A percentile compares a stretch with the other conserved stretches of the same genome.
phyloP scores from a whole-genome alignment of 2,329 filamentous ascomycete genomes.

The Pseudogymnoascus sp. region DNA sequence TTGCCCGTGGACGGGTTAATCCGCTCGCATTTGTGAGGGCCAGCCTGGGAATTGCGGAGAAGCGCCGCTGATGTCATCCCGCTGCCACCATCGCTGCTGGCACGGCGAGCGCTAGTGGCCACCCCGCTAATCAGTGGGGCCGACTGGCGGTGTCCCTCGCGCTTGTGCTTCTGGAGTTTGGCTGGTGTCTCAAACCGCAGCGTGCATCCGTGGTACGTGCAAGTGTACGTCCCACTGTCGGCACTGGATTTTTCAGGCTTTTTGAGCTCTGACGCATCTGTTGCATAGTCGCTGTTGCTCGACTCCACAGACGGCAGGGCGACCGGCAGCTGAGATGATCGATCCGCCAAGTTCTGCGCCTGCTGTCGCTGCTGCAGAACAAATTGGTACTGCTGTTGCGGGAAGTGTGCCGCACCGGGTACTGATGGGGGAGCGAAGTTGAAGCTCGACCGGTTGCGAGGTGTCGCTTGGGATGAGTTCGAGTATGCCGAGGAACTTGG shows the following conservation, averaged over 20 bases:
- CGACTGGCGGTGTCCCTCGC: slow-evolving; percentile 80
- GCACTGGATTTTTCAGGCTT: slow-evolving; percentile 57
- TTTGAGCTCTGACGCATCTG: slow-evolving; percentile 22
- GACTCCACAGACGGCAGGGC: slow-evolving; percentile 34
- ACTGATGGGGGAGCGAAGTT: slow-evolving; percentile 38
- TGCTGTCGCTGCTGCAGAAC: slow-evolving; percentile 21
- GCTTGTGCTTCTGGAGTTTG: slow-evolving; percentile 89
- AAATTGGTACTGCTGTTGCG: slow-evolving; percentile 27
- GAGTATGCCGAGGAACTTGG: slow-evolving; percentile 30
- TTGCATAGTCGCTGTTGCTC: slow-evolving; percentile 30
- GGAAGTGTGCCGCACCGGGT: slow-evolving; percentile 22
- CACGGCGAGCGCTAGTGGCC: slow-evolving; percentile 10
- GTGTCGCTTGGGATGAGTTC: slow-evolving; percentile 23
- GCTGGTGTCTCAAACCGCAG: slow-evolving; percentile 80
- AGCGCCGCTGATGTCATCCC: slow-evolving; percentile 44
- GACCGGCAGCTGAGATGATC: slow-evolving; percentile 22
- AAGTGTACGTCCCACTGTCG: slow-evolving; percentile 86
- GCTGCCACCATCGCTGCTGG: slow-evolving; percentile 22
- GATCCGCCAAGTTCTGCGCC: slow-evolving; percentile 22
- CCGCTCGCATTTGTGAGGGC: slow-evolving; percentile 85
- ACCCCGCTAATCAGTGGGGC: slow-evolving; percentile 40
- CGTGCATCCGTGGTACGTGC: slow-evolving; percentile 87
- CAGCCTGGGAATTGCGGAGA: slow-evolving; percentile 75
- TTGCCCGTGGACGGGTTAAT: slow-evolving; percentile 94
- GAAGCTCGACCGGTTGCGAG: slow-evolving; percentile 30